These are phyloP conservation scores for Telfairia occidentalis DNA, from an alignment of 331 rosid genomes.

Conservation along the genomic window DNA sequence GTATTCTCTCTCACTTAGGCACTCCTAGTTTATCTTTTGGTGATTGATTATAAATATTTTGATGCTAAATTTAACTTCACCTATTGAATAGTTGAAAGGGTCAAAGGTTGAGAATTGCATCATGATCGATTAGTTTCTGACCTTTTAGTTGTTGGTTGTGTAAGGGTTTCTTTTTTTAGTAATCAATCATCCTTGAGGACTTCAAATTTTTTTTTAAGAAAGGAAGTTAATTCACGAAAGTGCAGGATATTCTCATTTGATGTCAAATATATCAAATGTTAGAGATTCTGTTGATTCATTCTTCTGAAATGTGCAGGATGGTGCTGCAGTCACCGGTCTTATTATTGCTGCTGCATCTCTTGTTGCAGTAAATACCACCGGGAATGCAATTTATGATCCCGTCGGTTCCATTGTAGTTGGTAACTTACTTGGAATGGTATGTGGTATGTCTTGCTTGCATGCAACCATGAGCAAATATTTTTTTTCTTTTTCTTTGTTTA, in stretches of 20 bases:
- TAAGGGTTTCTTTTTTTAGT: background rate
- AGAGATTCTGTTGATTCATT: background rate
- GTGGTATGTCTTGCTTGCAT: conserved; percentile 40
- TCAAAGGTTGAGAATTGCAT: background rate
- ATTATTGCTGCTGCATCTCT: conserved; percentile 84
- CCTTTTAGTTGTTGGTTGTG: background rate
- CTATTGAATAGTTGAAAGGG: background rate
- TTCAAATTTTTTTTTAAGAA: background rate
- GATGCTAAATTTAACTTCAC: background rate
- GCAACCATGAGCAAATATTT: background rate
- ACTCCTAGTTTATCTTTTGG: background rate
- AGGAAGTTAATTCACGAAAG: background rate
- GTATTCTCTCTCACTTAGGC: background rate
- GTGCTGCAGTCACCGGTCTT: conserved; percentile 96
- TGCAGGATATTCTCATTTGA: background rate
- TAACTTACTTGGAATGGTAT: conserved; percentile 96
- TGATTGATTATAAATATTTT: background rate
- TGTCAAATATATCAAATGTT: background rate
- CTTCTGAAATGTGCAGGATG: conserved; percentile 62
- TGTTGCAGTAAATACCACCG: conserved; percentile 68
- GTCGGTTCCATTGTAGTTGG: conserved; percentile 89
- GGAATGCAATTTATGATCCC: conserved; percentile 92
- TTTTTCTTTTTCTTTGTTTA: background rate
- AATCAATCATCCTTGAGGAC: background rate
- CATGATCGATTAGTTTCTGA: background rate